Evolutionary conservation across 139 green algal genomes (phyloP).

Genomic region (Chlamydomonas sp.): DNA sequence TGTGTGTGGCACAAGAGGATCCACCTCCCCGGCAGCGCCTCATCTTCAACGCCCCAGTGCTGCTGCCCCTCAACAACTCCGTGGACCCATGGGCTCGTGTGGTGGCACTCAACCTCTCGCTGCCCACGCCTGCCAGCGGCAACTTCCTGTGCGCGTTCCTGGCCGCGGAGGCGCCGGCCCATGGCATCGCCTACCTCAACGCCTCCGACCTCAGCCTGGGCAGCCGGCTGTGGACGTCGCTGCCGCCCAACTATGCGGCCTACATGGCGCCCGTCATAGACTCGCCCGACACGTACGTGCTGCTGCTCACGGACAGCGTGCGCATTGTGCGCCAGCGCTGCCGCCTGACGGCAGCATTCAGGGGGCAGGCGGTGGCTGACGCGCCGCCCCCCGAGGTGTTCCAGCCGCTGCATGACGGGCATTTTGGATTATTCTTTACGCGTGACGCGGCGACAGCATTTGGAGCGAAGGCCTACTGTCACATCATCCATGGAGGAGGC

Average conservation of each 20-base stretch:
- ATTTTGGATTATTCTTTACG: background rate
- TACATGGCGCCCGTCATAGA: background rate
- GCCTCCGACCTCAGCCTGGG: background rate
- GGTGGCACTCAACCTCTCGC: background rate
- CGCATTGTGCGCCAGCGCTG: background rate
- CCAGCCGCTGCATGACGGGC: background rate
- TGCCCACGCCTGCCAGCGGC: background rate
- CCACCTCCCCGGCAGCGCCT: background rate
- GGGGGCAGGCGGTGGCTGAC: background rate
- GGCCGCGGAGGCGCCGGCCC: background rate
- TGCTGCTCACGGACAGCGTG: background rate
- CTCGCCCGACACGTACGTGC: background rate
- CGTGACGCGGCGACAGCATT: background rate
- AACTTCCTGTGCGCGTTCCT: conserved; percentile 13
- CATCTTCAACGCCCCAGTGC: conserved; percentile 20
- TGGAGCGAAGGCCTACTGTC: conserved; percentile 18
- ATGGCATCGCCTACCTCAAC: conserved; percentile 11
- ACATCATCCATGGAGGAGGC: conserved; percentile 3
- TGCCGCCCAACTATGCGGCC: background rate
- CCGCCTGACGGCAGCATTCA: background rate
- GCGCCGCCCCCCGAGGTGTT: background rate
- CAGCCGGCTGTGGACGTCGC: background rate
- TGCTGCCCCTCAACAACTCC: background rate
- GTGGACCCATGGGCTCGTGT: background rate
- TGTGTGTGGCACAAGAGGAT: too few relatives aligned